Base-by-base conservation (phyloP, 345 rosid species). In the Euclidium syriacum region DNA sequence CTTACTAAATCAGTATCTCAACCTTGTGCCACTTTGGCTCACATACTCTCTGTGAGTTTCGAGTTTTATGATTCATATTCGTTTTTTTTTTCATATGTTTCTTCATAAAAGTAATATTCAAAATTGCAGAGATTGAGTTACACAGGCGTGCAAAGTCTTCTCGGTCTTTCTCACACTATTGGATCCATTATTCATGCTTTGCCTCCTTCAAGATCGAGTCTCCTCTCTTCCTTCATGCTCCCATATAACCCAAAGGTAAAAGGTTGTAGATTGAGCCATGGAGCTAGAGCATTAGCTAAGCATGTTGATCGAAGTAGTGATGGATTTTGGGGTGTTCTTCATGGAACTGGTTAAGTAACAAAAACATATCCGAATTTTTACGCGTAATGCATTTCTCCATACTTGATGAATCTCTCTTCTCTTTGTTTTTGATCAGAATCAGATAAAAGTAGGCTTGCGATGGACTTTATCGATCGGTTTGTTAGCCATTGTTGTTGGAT, bases 241-340 rank as follows among this genome's bases (percentile, higher is more conserved):
- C 86, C 85, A 10, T 84, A 82, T 75, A 85, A 71, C 26, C 85
- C 85, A 52, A 62, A 81, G 74, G 95, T 87, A 58, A 79, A 81
- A 77, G 76, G 87, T 64, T 77, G 82, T 78, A 22, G 50, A 66
- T 74, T 90, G 58, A 90, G 83, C 62, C 76, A 71, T 71, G 97
- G 94, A 58, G 89, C 89, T 56, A 79, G 97, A 76, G 91, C 94
- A 26, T 66, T 90, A 79, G 81, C 88, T 24, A 87, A 90, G 76
- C 97, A 90, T 56, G 73, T 69, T 52, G 60, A 74, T 73, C 77
- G 95, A 66, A 75, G 91, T 52, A 64, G 86, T 30, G 51, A 56
- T 44, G 54, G 75, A 40, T 78, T 75, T 68, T 87, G 95, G 89
- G 95, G 94, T 49, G 67, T 41, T 70, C 71, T 84, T 57, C 49